These are phyloP conservation scores for Coniochaeta ligniaria DNA, from an alignment of 2,329 filamentous ascomycete genomes.

Conservation along the genomic window DNA sequence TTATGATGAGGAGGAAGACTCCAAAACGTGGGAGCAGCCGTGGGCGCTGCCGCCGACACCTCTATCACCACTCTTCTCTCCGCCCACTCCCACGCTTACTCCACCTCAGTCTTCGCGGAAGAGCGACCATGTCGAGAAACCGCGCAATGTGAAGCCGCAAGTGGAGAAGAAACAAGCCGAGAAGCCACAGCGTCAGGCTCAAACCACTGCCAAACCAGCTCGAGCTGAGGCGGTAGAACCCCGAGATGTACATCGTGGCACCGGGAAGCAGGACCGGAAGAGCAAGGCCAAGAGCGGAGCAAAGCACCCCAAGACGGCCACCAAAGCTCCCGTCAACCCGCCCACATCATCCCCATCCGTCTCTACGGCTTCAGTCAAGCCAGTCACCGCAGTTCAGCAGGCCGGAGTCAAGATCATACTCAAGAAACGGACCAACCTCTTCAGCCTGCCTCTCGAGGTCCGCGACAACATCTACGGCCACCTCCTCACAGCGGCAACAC, in stretches of 20 bases:
- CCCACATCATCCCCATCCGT: not conserved
- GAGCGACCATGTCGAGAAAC: not conserved
- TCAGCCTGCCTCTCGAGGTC: conserved; percentile 20
- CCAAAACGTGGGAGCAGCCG: not conserved
- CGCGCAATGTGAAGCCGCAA: not conserved
- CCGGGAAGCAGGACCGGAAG: not conserved
- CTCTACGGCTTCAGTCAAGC: not conserved
- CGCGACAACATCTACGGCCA: conserved; percentile 23
- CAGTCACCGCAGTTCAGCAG: not conserved
- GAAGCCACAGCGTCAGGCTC: not conserved
- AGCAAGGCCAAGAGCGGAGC: not conserved
- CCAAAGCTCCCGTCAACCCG: not conserved
- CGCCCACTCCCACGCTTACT: not conserved
- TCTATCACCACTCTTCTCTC: not conserved
- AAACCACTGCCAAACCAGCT: not conserved
- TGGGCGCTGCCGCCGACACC: not conserved
- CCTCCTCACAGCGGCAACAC: conserved; percentile 18
- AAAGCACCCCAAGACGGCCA: not conserved
- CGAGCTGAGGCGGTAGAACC: not conserved
- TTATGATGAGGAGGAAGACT: not conserved
- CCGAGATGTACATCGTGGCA: not conserved
- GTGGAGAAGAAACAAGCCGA: not conserved
- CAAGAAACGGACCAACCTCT: not conserved
- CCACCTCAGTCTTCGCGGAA: not conserved
- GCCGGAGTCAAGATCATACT: not conserved